These are phyloP conservation scores for Lyophyllum decastes DNA, from an alignment of 768 basidiomycete genomes.

Conservation along the genomic window DNA sequence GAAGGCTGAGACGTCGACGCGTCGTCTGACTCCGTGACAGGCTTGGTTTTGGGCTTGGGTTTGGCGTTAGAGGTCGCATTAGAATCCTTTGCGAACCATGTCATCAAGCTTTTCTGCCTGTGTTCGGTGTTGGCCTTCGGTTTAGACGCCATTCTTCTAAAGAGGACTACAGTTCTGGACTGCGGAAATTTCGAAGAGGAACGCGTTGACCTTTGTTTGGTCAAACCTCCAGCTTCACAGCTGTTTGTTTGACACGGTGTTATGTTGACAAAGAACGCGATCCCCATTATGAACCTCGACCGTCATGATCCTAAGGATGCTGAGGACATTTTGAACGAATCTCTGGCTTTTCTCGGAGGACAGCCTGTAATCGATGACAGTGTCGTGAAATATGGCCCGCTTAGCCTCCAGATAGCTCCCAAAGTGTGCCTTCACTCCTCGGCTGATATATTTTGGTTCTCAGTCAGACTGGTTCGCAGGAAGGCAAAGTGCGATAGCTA, in stretches of 20 bases:
- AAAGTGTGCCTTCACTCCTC: constrained; percentile 43
- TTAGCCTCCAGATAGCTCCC: constrained; percentile 54
- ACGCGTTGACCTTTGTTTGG: constrained; percentile 40
- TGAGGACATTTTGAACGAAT: constrained; percentile 57
- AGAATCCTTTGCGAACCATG: constrained; percentile 56
- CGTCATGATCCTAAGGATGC: constrained; percentile 20
- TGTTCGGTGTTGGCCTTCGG: constrained; percentile 41
- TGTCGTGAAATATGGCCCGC: constrained; percentile 52
- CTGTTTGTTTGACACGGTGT: background rate
- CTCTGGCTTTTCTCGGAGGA: constrained; percentile 52
- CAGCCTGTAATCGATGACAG: constrained; percentile 43
- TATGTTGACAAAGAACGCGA: background rate
- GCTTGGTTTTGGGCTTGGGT: constrained; percentile 20
- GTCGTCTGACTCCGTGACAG: constrained; percentile 20
- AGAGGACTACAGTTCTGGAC: background rate
- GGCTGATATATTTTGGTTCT: background rate
- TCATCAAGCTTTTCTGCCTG: constrained; percentile 73
- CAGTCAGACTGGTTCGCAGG: constrained; percentile 31
- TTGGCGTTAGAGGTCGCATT: constrained; percentile 23
- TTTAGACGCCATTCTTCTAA: constrained; percentile 39
- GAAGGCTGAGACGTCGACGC: constrained; percentile 31
- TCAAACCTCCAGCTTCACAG: background rate
- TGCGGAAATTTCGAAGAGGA: background rate
- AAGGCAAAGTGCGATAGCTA: constrained; percentile 54
- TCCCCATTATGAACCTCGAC: constrained; percentile 3